A percentile compares a stretch with the other conserved stretches of the same genome.
These are phyloP conservation scores for Malassezia japonica DNA, from an alignment of 1,284 basidiomycete species.

Conservation along the genomic window DNA sequence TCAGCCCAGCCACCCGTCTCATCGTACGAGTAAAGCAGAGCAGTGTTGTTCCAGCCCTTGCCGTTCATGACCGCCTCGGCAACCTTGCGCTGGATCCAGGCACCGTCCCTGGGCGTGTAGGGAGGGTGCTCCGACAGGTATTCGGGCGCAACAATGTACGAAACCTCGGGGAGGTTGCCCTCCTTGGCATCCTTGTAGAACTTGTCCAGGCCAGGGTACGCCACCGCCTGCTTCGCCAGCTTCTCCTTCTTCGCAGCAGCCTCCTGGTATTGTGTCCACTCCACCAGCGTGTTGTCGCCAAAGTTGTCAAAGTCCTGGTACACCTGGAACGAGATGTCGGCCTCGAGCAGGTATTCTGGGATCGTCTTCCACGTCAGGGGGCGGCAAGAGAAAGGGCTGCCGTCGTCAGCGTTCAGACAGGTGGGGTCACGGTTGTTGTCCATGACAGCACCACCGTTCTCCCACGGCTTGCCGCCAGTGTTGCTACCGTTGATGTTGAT, in stretches of 20 bases:
- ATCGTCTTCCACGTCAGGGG: constrained; percentile 35
- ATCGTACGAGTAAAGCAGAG: constrained; percentile 35
- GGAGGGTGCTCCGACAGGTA: constrained; percentile 39
- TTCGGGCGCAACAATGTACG: constrained; percentile 32
- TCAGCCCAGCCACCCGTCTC: constrained; percentile 39
- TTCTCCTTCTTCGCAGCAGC: constrained; percentile 15
- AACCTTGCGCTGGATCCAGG: constrained; percentile 31
- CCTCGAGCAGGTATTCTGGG: constrained; percentile 29
- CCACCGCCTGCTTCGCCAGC: constrained; percentile 19
- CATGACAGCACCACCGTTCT: constrained; percentile 21
- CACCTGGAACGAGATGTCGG: constrained; percentile 26
- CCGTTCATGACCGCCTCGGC: constrained; percentile 32
- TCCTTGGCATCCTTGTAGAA: constrained; percentile 31
- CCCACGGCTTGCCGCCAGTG: constrained; percentile 9
- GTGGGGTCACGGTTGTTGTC: constrained; percentile 19
- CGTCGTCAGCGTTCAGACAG: constrained; percentile 17
- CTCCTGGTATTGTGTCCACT: constrained; percentile 17
- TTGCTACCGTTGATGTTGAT: constrained; percentile 12
- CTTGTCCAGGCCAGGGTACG: constrained; percentile 22
- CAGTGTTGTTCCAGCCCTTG: constrained; percentile 23
- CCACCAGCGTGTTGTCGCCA: constrained; percentile 22
- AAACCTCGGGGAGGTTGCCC: constrained; percentile 32
- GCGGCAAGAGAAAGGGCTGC: constrained; percentile 17
- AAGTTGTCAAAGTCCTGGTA: constrained; percentile 34
- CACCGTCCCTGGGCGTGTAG: constrained; percentile 27